Evolutionary conservation across 352 stramenopile species (phyloP).

Genomic region (Phytophthora tubulina): DNA sequence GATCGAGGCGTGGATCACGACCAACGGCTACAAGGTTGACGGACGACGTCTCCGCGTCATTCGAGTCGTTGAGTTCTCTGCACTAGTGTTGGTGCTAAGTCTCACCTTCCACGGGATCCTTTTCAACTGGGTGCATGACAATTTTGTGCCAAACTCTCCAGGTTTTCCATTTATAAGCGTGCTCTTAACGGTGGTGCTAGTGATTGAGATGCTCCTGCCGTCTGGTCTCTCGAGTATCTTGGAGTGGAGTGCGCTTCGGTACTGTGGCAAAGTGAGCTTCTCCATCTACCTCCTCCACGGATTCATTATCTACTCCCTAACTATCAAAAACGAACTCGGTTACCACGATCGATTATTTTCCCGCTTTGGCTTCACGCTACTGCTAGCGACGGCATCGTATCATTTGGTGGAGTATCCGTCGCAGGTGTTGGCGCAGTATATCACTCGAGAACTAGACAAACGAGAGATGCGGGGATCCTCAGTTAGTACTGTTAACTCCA

Average conservation of each 20-base stretch:
- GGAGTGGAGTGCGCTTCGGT: conserved; percentile 4
- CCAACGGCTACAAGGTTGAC: conserved; percentile 9
- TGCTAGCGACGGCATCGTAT: conserved; percentile 1
- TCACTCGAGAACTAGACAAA: not conserved
- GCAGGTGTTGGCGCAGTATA: not conserved
- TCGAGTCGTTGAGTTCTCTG: conserved; percentile 23
- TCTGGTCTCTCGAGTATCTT: conserved; percentile 28
- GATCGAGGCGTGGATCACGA: conserved; percentile 25
- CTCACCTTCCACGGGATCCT: conserved; percentile 24
- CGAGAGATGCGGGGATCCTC: not conserved
- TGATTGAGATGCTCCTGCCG: conserved; percentile 46
- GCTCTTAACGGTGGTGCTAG: conserved; percentile 35
- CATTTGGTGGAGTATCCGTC: not conserved
- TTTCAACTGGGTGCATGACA: conserved; percentile 34
- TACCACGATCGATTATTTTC: not conserved
- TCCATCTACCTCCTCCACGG: not conserved
- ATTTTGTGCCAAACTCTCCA: conserved; percentile 10
- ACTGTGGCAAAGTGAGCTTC: not conserved
- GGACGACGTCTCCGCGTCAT: not conserved
- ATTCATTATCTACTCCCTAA: not conserved
- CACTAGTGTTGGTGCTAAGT: conserved; percentile 36
- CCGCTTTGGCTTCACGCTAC: not conserved
- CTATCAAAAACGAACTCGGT: not conserved
- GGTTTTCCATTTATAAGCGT: conserved; percentile 40
- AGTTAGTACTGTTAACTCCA: too few relatives aligned